These are phyloP conservation scores for Chrysanthemum makinoi DNA, from an alignment of 129 eudicot genomes.

Conservation along the genomic window DNA sequence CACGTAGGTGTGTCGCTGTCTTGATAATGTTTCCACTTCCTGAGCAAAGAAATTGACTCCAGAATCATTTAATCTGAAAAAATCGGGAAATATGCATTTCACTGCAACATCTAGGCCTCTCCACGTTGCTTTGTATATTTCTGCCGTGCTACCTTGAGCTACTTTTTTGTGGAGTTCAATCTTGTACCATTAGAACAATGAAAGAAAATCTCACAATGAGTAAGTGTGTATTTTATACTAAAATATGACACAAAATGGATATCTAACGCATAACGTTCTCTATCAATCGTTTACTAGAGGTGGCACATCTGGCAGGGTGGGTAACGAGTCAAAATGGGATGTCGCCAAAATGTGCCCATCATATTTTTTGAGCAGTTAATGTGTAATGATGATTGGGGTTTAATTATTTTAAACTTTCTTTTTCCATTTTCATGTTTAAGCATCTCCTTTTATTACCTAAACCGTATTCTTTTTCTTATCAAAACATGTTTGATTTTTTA, in stretches of 20 bases:
- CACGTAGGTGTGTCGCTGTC: constrained; percentile 66
- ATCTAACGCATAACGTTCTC: neutral
- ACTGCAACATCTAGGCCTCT: constrained; percentile 76
- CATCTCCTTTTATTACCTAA: neutral
- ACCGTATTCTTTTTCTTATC: neutral
- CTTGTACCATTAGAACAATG: constrained; percentile 24
- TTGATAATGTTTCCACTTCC: constrained; percentile 65
- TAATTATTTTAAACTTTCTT: neutral
- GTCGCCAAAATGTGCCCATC: too few species aligned
- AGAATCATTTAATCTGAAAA: constrained; percentile 52
- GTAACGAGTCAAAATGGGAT: neutral
- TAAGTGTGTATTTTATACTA: neutral
- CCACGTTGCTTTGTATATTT: constrained; percentile 72
- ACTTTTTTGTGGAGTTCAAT: constrained; percentile 53
- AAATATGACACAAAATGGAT: neutral
- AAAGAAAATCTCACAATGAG: constrained; percentile 2
- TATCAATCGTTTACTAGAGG: neutral
- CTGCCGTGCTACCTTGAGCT: constrained; percentile 76
- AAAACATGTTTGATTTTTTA: neutral
- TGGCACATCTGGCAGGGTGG: neutral
- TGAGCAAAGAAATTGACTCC: constrained; percentile 66
- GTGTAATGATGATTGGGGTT: neutral
- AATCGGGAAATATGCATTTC: constrained; percentile 70
- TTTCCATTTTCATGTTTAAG: neutral
- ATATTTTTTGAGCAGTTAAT: neutral